Evolutionary conservation across 1,284 basidiomycete species (phyloP), one percentile per base, ranked within the genome.

Genomic region (Puccinia polysora): DNA sequence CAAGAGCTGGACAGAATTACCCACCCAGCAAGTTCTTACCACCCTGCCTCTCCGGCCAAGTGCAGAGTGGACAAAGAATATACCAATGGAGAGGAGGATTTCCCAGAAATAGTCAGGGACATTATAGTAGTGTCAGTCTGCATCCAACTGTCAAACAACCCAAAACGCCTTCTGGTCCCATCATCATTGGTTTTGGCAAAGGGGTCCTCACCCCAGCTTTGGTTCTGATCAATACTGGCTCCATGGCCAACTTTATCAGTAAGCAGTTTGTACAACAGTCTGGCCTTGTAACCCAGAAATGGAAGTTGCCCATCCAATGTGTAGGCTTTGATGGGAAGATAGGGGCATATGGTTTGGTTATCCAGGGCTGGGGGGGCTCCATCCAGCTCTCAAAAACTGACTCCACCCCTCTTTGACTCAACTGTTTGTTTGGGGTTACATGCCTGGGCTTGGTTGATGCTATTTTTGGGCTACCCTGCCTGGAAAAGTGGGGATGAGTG

Each of bases 401-500:
- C 8, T 36, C 28, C 18, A 59, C 28, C 25, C 56, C 30, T n/a
- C n/a, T 59, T 34, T 7, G 10, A 10, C 32, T 40, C 34, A 32
- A 14, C 2, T 47, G 38, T 32, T 45, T n/a, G 14, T 64, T 64
- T 10, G 28, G 28, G 4, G 20, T 65, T 52, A 65, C 43, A 52
- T 10, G 47, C 28, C 18, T 65, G 14, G 63, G 63, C 15, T 23
- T 18, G 2, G 10, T 49, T 12, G 47, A 65, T 47, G 45, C 20
- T 4, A 65, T 65, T 30, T 52, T 65, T 4, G 63, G 63, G 45
- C 2, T 52, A 12, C 63, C 63, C 10, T 65, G 63, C 47, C 38
- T 65, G 25, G 56, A 59, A 4, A 28, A 18, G 34, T 34, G 20
- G 32, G 56, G 56, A 6, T 38, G 56, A 34, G 20, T 10, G 56